Base-by-base conservation (phyloP, 805 yeast genomes). In the Starmerella floris region DNA sequence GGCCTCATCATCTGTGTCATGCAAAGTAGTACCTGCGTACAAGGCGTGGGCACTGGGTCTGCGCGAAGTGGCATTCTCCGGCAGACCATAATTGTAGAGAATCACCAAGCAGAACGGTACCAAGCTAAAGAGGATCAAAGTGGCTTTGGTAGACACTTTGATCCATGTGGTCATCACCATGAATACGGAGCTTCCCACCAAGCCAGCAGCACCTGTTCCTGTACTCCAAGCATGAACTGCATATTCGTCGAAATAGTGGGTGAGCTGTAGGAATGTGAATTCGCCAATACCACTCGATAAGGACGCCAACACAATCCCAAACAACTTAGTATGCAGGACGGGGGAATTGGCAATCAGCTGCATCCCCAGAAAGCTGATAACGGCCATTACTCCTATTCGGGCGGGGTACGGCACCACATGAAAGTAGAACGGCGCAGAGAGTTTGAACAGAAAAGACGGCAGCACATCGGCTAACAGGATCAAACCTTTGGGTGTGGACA, bases 171-270 rank as follows among this genome's bases (percentile, higher is more conserved):
- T 88, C 52, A 83, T 47, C 1, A 79, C 51, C 69, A 88, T 54
- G 55, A 74, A 87, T 13, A 72, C 56, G 41, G 80, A 82, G 42
- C 61, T 75, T 0, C 97, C 98, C 17, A 74, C 70, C 4, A 88
- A 59, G 0, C 98, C 98, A 1, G 98, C 97, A 17, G 84, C 94
- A 3, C 98, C 97, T 0, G 97, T 88, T 1, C 98, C 98, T 6
- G 85, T 73, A 19, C 94, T 81, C 75, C 93, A 88, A 0, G 94
- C 96, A 39, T 78, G 75, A 36, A 88, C 64, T 3, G 93, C 67
- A n/a, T 57, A 51, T 16, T 67, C 66, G 17, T 67, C 69, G 58
- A 76, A 84, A 53, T 67, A 79, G 56, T 87, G 95, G 1, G 95
- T 83, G 59, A 88, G 63, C 58, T 83, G 94, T 34, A 88, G 62